Conservation (phyloP, 768 basidiomycete species). For the Leccinum variicolor region DNA sequence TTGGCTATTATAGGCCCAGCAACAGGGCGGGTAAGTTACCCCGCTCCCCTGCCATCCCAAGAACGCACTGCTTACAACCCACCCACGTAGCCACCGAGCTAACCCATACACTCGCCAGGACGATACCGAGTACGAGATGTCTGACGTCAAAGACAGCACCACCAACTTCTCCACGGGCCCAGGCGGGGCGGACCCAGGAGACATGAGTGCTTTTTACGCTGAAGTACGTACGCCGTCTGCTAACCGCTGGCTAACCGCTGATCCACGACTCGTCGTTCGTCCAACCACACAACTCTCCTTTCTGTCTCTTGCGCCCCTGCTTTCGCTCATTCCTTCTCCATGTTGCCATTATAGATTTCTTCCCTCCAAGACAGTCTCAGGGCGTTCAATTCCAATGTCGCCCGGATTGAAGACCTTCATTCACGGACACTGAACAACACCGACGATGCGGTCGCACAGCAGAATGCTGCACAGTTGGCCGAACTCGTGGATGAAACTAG, state of each 20-base stretch:
- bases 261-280: neutral
- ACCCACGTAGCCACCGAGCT: conserved; percentile 32
- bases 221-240: conserved; percentile 48
- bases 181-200: conserved; percentile 39
- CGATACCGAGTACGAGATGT: conserved; percentile 62
- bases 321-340: neutral
- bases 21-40: conserved; percentile 51
- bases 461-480: conserved; percentile 60
- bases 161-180: conserved; percentile 42
- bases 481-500: conserved; percentile 72
- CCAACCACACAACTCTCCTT: neutral
- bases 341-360: conserved; percentile 52
- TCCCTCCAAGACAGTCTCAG: conserved; percentile 69
- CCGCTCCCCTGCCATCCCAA: neutral
- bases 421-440: conserved; percentile 72
- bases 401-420: conserved; percentile 68
- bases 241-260: neutral
- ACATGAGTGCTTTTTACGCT: conserved; percentile 71
- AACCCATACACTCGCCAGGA: conserved; percentile 73
- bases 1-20: conserved; percentile 52
- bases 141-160: conserved; percentile 59
- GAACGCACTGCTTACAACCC: neutral
- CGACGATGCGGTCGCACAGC: conserved; percentile 64
- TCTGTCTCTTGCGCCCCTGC: neutral
- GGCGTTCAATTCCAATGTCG: conserved; percentile 66